Evolutionary conservation across 192 early-diverging fungal species (phyloP).

Genomic region (Coemansia sp.): DNA sequence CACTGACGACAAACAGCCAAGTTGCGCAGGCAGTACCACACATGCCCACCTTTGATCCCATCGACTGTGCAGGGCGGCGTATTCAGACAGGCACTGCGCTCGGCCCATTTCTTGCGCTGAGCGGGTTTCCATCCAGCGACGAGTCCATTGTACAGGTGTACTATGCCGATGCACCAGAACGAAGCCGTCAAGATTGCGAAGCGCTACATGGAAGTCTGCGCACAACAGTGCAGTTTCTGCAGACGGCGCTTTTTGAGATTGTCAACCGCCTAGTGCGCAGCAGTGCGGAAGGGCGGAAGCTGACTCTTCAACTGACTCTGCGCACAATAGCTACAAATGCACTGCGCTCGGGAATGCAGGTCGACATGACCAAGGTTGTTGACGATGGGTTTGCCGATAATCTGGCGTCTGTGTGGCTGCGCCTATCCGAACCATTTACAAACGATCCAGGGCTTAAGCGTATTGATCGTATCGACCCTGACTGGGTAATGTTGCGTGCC

Average conservation of each 20-base stretch:
- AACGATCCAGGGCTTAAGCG: conserved; percentile 69
- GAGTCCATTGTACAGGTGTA: conserved; percentile 26
- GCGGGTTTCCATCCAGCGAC: conserved; percentile 39
- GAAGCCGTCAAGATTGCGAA: conserved; percentile 56
- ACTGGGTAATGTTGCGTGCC: conserved; percentile 65
- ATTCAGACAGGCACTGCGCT: conserved; percentile 44
- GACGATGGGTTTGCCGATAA: conserved; percentile 87
- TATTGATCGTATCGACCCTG: conserved; percentile 72
- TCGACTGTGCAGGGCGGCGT: conserved; percentile 28
- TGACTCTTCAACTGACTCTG: conserved; percentile 66
- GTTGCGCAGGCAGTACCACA: conserved; percentile 29
- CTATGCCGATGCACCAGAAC: conserved; percentile 55
- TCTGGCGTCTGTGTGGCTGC: conserved; percentile 62
- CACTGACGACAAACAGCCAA: conserved; percentile 24
- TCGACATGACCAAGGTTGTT: conserved; percentile 70
- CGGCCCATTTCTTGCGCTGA: conserved; percentile 40
- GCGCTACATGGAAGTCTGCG: conserved; percentile 61
- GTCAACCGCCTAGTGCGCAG: conserved; percentile 69
- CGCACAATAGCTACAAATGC: conserved; percentile 66
- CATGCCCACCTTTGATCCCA: conserved; percentile 35
- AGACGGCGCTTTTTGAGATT: conserved; percentile 55
- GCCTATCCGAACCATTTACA: conserved; percentile 82
- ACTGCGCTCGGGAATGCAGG: conserved; percentile 74
- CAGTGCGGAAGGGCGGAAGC: conserved; percentile 57
- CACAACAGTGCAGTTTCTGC: conserved; percentile 60